These are phyloP conservation scores for Haplosporangium sp. DNA, from an alignment of 371 early-diverging fungal species.

Conservation along the genomic window DNA sequence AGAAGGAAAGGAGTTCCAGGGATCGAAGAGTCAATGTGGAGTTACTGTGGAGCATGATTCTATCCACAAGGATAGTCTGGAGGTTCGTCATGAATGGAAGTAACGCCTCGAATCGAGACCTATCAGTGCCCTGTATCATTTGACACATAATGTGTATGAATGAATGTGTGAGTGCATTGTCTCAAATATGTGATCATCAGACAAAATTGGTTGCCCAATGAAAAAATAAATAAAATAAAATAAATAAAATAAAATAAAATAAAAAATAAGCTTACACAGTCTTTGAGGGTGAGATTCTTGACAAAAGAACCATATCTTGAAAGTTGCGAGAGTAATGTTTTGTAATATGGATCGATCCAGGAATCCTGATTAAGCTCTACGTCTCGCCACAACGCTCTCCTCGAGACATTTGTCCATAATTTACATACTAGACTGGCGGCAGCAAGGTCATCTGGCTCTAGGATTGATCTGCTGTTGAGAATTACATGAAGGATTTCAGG, in stretches of 20 bases:
- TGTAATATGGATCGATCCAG: constrained; percentile 33
- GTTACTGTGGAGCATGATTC: constrained; percentile 25
- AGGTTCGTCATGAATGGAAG: constrained; percentile 28
- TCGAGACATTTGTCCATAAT: constrained; percentile 21
- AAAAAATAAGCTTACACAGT: constrained; percentile 35
- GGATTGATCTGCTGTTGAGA: constrained; percentile 22
- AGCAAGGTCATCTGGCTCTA: constrained; percentile 17
- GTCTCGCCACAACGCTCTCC: constrained; percentile 25
- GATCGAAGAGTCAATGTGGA: constrained; percentile 9
- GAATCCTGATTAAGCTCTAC: constrained; percentile 41
- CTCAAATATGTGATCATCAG: neutral
- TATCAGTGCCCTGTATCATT: constrained; percentile 30
- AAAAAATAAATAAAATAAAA: no score
- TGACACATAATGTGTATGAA: neutral
- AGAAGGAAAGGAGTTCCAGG: constrained; percentile 6
- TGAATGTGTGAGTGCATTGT: neutral
- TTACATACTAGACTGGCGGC: constrained; percentile 26
- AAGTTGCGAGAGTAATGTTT: constrained; percentile 23
- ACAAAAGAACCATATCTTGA: constrained; percentile 19
- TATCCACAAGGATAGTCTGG: constrained; percentile 30
- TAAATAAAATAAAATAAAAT: no score
- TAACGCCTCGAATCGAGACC: constrained; percentile 15
- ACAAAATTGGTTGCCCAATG: neutral
- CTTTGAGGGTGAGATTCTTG: constrained; percentile 24
- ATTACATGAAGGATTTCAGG: constrained; percentile 39